Evolutionary conservation across 768 basidiomycete genomes (phyloP), one percentile per base, ranked within the genome.

Genomic region (Lentinula aciculospora): DNA sequence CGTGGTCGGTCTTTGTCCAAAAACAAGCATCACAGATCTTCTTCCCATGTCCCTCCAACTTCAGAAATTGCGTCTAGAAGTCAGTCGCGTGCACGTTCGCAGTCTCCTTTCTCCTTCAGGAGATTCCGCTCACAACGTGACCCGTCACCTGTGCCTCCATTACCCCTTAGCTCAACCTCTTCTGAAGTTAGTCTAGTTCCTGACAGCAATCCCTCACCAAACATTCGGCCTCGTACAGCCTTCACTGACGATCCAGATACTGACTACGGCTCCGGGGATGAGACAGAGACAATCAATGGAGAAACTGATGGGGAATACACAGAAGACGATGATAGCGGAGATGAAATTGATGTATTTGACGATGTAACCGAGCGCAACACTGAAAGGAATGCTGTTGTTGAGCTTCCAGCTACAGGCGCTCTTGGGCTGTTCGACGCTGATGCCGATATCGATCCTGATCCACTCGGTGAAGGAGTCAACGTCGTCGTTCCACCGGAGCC

Each of bases 401-500:
- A 68, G 0, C 74, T 60, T 8, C 28, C 53, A 71, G 39, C 58
- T 19, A 58, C 62, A 31, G 73, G 77, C 23, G 68, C 76, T 0
- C 69, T 74, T 1, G 81, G 78, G 7, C 34, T 45, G 17, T 47
- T 10, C 39, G 42, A 46, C 27, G 32, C 40, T 10, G 88, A 88
- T 54, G 75, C 72, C 17, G 86, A 88, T 48, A 73, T 70, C 3
- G 84, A 86, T 56, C 82, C 86, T 0, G 94, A 95, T 69, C 91
- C 90, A 0, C 77, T 95, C 9, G 95, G 95, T 12, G 94, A 97
- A 71, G 95, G 93, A 57, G 89, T 92, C 19, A 94, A 94, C 64
- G 87, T 94, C 54, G 83, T 94, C 61, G 82, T 93, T 1, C 89
- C 92, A 0, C 86, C 83, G 3, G 88, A 92, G 62, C 89, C 90